phyloP scores from a whole-genome alignment of 2,329 filamentous ascomycete genomes.

The Paramyrothecium sp. region DNA sequence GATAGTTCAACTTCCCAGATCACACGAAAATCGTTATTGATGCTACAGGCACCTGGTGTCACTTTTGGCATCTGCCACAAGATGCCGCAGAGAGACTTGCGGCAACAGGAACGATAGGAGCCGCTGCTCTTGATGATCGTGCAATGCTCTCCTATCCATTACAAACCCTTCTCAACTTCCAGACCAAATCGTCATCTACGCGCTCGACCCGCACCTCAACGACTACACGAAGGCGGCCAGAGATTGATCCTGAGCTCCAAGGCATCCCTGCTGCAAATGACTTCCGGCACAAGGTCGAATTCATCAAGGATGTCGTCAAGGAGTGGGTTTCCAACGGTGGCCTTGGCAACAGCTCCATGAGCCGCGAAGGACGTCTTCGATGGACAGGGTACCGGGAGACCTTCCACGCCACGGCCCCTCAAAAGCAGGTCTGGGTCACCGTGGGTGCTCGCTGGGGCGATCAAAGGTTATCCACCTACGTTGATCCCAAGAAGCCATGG shows the following conservation, averaged over 20 bases:
- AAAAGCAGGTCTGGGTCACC: slow-evolving; percentile 68
- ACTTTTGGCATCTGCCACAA: slow-evolving; percentile 74
- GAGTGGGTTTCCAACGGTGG: slow-evolving; percentile 73
- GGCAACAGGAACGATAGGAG: slow-evolving; percentile 63
- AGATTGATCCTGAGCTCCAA: slow-evolving; percentile 60
- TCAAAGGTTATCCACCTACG: slow-evolving; percentile 50
- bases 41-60: slow-evolving; percentile 69
- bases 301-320: slow-evolving; percentile 64
- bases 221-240: slow-evolving; percentile 52
- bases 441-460: slow-evolving; percentile 64
- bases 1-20: slow-evolving; percentile 83
- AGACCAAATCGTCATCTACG: slow-evolving; percentile 41
- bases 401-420: slow-evolving; percentile 45
- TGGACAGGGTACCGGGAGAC: slow-evolving; percentile 61
- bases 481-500: slow-evolving; percentile 53
- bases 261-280: slow-evolving; percentile 70
- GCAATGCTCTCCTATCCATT: slow-evolving; percentile 70
- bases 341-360: slow-evolving; percentile 65
- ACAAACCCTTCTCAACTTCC: slow-evolving; percentile 71
- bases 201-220: slow-evolving; percentile 42
- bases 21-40: slow-evolving; percentile 84
- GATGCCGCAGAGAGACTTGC: slow-evolving; percentile 67
- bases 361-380: slow-evolving; percentile 49
- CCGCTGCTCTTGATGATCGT: slow-evolving; percentile 68
- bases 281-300: slow-evolving; percentile 71